Percentiles rank a stretch among this genome's conserved stretches.
Conservation (phyloP, 768 basidiomycete genomes). For the Serendipita indica region DNA sequence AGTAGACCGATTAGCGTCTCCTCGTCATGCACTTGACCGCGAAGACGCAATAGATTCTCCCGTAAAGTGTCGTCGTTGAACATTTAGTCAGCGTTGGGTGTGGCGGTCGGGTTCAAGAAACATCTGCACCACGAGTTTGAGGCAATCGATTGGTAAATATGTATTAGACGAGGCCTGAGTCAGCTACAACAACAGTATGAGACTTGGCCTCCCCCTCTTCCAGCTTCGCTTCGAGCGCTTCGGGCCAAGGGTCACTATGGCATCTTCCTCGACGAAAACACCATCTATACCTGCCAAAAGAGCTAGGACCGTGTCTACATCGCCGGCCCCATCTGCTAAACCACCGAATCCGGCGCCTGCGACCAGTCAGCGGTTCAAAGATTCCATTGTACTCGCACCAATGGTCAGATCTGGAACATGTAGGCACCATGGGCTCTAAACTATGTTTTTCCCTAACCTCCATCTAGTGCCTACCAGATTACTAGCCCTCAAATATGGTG, state of each 20-base stretch:
- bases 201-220: background rate
- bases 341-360: conserved; percentile 32
- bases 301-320: conserved; percentile 9
- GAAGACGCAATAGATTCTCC: conserved; percentile 21
- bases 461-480: conserved; percentile 66
- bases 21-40: conserved; percentile 34
- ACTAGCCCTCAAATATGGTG: conserved; percentile 82
- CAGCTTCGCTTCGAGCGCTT: background rate
- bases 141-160: background rate
- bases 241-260: background rate
- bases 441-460: conserved; percentile 15
- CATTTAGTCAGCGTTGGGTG: background rate
- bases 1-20: conserved; percentile 41
- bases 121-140: background rate
- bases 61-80: background rate
- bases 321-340: conserved; percentile 27
- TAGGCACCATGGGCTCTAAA: conserved; percentile 20
- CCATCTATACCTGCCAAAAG: background rate
- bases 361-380: conserved; percentile 37
- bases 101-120: background rate
- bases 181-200: background rate
- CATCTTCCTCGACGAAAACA: background rate
- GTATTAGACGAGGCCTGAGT: background rate
- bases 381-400: conserved; percentile 89
- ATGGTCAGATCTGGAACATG: conserved; percentile 93